These are phyloP conservation scores for Sistotremastrum suecicum DNA, from an alignment of 768 basidiomycete species.

Conservation along the genomic window DNA sequence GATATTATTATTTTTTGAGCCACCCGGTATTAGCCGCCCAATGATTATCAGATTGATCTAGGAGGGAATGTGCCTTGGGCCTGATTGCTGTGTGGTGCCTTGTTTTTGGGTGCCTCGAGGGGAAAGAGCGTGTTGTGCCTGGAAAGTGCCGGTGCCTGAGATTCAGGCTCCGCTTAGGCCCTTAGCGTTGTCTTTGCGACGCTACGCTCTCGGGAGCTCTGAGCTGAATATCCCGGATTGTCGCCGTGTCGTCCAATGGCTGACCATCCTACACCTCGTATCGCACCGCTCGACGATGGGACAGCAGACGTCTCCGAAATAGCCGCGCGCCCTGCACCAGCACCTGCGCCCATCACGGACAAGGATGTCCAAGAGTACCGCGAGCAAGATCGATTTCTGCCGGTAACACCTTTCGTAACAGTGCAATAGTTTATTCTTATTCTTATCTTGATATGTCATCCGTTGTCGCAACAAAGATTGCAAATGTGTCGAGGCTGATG, in stretches of 20 bases:
- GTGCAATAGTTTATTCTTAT: background rate
- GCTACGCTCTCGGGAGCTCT: too few species aligned
- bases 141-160: too few species aligned
- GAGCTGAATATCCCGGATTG: too few species aligned
- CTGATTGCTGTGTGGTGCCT: too few species aligned
- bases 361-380: slow-evolving; percentile 89
- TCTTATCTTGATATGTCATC: background rate
- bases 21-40: too few species aligned
- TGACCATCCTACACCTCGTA: slow-evolving; percentile 16
- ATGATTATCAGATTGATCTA: too few species aligned
- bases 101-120: too few species aligned
- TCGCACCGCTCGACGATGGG: slow-evolving; percentile 30
- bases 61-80: too few species aligned
- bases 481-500: slow-evolving; percentile 97
- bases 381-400: slow-evolving; percentile 92
- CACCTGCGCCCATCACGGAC: slow-evolving; percentile 69
- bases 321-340: slow-evolving; percentile 29
- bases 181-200: too few species aligned
- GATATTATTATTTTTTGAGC: too few species aligned
- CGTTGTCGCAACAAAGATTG: slow-evolving; percentile 46
- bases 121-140: too few species aligned
- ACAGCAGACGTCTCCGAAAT: slow-evolving; percentile 16
- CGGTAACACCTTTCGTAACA: slow-evolving; percentile 30
- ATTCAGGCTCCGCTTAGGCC: too few species aligned
- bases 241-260: slow-evolving; percentile 9